Percentiles rank a stretch among this genome's conserved stretches.
phyloP scores from a whole-genome alignment of 768 basidiomycete genomes.

The Tulasnella calospora region DNA sequence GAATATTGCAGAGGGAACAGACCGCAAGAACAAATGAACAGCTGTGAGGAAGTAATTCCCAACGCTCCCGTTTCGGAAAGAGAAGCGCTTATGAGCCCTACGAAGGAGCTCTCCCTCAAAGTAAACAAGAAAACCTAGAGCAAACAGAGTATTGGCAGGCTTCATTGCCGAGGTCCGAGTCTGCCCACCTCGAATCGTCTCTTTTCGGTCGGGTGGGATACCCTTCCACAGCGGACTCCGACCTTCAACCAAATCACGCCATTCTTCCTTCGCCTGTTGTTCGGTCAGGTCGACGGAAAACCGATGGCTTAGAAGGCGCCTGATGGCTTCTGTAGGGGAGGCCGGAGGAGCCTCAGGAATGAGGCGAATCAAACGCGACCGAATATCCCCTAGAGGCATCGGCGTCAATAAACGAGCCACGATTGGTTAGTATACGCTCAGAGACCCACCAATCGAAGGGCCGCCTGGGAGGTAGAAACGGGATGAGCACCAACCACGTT shows the following conservation, averaged over 20 bases:
- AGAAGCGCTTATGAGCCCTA: conserved; percentile 89
- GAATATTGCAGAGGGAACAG: conserved; percentile 89
- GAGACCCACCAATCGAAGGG: conserved; percentile 63
- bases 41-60: conserved; percentile 91
- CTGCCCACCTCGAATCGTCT: conserved; percentile 73
- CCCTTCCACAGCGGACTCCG: conserved; percentile 73
- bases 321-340: conserved; percentile 69
- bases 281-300: conserved; percentile 65
- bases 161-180: background rate
- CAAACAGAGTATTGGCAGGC: background rate
- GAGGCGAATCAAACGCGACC: conserved; percentile 81
- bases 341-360: conserved; percentile 60
- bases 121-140: conserved; percentile 80
- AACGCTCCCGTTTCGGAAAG: conserved; percentile 86
- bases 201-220: conserved; percentile 84
- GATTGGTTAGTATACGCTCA: background rate
- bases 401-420: background rate
- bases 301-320: conserved; percentile 70
- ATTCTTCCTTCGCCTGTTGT: conserved; percentile 76
- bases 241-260: conserved; percentile 90
- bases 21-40: conserved; percentile 84
- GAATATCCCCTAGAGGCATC: conserved; percentile 62
- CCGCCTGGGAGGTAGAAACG: conserved; percentile 48
- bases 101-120: conserved; percentile 85
- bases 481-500: background rate